Evolutionary conservation across 2,329 filamentous ascomycete genomes (phyloP), one percentile per base, ranked within the genome.

Genomic region (Endoconidiophora polonica): DNA sequence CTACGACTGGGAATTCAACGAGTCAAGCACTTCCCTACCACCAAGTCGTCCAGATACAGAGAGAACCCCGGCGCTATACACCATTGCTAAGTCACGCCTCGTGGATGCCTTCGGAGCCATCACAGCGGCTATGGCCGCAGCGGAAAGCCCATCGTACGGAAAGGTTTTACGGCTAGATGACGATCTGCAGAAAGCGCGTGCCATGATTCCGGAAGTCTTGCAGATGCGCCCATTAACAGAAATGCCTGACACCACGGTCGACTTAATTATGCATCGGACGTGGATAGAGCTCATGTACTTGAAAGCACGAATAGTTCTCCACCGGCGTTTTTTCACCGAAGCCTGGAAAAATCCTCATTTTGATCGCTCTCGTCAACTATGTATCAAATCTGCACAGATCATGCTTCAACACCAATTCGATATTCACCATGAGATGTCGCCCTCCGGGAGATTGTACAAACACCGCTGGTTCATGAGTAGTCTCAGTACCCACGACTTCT

Each of bases 1-100:
- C 5, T 62, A 60, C 46, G 72, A 76, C 54, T 63, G 68, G 10
- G 72, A 75, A 56, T 73, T 76, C 55, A 69, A 71, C 55, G 70
- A 73, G 56, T 60, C 64, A 18, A 62, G 64, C 14, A 58, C 59
- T 9, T 60, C 64, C 3, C 60, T 72, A 46, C 70, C 71, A 1
- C 60, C 63, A 0, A 62, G 67, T 2, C 62, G 70, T 1, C 64
- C 67, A 2, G 58, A 62, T 20, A 65, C 65, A 0, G 68, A 72
- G 40, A 61, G 66, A 14, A 69, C 67, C 2, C 65, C 66, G 5
- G 61, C 66, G 37, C 59, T 73, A 2, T 68, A 66, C 50, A 63
- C 66, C 53, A 62, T 61, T 50, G 58, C 51, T 1, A 61, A 60
- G 49, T 52, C 48, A 4, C 56, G 59, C 5, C 39, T 65, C 23